These are phyloP conservation scores for Emergomyces orientalis DNA, from an alignment of 2,329 filamentous ascomycete genomes.

Conservation along the genomic window DNA sequence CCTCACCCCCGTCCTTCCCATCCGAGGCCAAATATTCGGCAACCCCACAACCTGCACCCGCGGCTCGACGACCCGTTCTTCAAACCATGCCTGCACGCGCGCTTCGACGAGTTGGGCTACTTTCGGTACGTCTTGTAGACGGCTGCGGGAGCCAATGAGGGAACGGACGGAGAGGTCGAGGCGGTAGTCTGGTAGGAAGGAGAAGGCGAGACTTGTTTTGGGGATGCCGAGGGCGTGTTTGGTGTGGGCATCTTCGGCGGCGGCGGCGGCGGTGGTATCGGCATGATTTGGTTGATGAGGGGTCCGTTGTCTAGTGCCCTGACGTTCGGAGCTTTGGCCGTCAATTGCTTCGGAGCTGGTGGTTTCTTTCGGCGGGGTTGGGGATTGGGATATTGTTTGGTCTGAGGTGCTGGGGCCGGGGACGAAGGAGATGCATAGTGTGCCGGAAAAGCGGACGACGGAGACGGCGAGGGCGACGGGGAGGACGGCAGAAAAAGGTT, in stretches of 20 bases:
- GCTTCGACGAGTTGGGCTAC: conserved; percentile 57
- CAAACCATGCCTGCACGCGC: conserved; percentile 57
- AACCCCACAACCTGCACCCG: conserved; percentile 56
- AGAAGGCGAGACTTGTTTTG: conserved; percentile 82
- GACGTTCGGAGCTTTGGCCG: neutral
- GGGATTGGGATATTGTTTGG: conserved; percentile 22
- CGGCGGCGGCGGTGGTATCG: conserved; percentile 12
- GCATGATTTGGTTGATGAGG: conserved; percentile 15
- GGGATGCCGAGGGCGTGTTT: conserved; percentile 53
- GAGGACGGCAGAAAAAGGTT: conserved; percentile 75
- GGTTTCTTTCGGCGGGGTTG: conserved; percentile 19
- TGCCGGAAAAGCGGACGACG: conserved; percentile 89
- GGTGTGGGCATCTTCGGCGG: conserved; percentile 15
- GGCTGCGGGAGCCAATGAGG: conserved; percentile 52
- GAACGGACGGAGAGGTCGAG: conserved; percentile 57
- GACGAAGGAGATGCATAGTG: conserved; percentile 84
- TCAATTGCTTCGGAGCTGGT: neutral
- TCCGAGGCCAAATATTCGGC: conserved; percentile 54
- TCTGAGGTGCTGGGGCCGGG: conserved; percentile 45
- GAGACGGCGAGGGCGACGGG: conserved; percentile 87
- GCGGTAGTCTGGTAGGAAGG: conserved; percentile 60
- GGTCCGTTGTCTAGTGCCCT: neutral
- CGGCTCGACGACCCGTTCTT: conserved; percentile 56
- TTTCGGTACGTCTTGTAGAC: conserved; percentile 57
- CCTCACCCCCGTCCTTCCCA: conserved; percentile 39